A percentile compares a stretch with the other conserved stretches of the same genome.
Conservation (phyloP, 1,284 basidiomycete species). For the Ganoderma lucidum region DNA sequence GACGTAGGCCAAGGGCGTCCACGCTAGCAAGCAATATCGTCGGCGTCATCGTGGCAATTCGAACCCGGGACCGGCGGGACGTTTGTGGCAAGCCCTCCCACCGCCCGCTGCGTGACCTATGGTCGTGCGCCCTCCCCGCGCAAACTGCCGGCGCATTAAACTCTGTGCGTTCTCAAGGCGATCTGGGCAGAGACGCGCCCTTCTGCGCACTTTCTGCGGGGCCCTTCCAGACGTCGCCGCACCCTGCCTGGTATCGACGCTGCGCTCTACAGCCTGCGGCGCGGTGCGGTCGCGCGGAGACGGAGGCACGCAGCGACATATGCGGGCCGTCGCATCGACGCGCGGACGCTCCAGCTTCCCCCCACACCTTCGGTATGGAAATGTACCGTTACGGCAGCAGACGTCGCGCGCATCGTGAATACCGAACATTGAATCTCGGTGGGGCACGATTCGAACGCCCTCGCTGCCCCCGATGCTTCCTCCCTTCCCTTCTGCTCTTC, state of each 20-base stretch:
- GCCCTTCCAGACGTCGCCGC: background rate
- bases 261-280: background rate
- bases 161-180: conserved; percentile 4
- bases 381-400: background rate
- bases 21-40: background rate
- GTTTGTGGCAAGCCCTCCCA: conserved; percentile 1
- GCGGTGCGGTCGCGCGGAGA: background rate
- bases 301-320: background rate
- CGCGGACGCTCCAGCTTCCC: background rate
- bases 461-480: conserved; percentile 10
- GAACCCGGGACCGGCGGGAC: background rate
- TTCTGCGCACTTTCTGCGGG: background rate
- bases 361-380: conserved; percentile 12
- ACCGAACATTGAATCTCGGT: conserved; percentile 5
- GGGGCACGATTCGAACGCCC: conserved; percentile 5
- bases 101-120: conserved; percentile 1
- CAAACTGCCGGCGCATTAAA: background rate
- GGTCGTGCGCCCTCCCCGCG: background rate
- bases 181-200: background rate
- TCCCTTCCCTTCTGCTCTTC: conserved; percentile 8
- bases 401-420: background rate
- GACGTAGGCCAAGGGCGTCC: background rate
- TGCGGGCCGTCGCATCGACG: background rate
- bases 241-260: background rate
- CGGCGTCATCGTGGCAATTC: conserved; percentile 5